A percentile compares a stretch with the other conserved stretches of the same genome.
Evolutionary conservation across 768 basidiomycete genomes (phyloP).

Genomic region (Cystofilobasidium macerans): DNA sequence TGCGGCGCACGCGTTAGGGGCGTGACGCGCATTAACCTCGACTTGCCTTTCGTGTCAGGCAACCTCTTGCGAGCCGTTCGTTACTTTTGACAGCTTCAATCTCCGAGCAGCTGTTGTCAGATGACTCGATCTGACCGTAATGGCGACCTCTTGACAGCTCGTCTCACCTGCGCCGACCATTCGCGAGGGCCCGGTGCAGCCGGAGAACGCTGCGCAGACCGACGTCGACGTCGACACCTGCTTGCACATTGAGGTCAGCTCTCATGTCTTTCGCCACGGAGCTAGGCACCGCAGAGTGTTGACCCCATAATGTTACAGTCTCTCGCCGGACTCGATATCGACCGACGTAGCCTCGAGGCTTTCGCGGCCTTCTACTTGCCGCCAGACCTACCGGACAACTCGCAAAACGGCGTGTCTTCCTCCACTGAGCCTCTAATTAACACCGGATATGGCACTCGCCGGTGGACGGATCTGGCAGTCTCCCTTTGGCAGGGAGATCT

Average conservation of each 20-base stretch:
- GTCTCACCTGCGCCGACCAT: conserved; percentile 35
- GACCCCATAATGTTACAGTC: conserved; percentile 27
- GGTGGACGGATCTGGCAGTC: conserved; percentile 13
- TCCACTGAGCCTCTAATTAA: too few relatives aligned
- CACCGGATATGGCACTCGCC: not conserved
- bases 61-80: not conserved
- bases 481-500: conserved; percentile 22
- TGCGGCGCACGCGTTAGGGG: too few relatives aligned
- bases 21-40: not conserved
- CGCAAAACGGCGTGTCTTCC: too few relatives aligned
- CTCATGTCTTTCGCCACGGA: too few relatives aligned
- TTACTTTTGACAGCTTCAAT: not conserved
- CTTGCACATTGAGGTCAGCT: conserved; percentile 33
- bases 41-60: not conserved
- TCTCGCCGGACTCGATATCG: conserved; percentile 36
- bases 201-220: not conserved
- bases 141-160: conserved; percentile 28
- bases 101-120: too few relatives aligned
- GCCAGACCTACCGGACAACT: not conserved
- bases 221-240: conserved; percentile 25
- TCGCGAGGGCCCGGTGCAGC: conserved; percentile 31
- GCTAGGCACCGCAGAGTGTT: too few relatives aligned
- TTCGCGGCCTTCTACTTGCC: conserved; percentile 32
- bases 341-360: conserved; percentile 31
- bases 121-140: not conserved